Percentiles rank a stretch among this genome's conserved stretches.
phyloP scores from a whole-genome alignment of 2,329 filamentous ascomycete species.

The Septoria petroselini region DNA sequence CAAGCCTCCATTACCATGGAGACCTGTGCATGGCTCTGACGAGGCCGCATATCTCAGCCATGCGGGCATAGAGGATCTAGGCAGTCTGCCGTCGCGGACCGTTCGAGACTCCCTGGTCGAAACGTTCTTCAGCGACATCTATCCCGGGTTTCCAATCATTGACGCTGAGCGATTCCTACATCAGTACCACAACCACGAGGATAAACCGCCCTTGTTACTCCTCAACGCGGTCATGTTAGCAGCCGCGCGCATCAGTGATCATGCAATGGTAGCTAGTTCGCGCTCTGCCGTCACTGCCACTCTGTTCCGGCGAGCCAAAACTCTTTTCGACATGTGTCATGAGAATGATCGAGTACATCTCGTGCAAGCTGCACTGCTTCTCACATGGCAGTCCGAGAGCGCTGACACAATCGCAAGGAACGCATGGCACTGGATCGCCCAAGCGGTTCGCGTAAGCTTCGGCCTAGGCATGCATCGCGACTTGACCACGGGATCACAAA shows the following conservation, averaged over 20 bases:
- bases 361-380: conserved; percentile 17
- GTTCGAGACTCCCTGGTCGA: conserved; percentile 17
- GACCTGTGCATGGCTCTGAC: conserved; percentile 1
- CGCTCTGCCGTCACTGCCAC: conserved; percentile 12
- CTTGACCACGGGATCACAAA: conserved; percentile 5
- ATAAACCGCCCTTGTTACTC: conserved; percentile 12
- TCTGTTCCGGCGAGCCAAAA: conserved; percentile 15
- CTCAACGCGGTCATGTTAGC: conserved; percentile 17
- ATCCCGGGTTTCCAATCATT: conserved; percentile 19
- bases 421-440: conserved; percentile 16
- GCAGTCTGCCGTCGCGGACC: conserved; percentile 11
- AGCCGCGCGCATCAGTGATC: conserved; percentile 15
- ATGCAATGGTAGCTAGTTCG: conserved; percentile 10
- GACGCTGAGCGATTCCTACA: conserved; percentile 6
- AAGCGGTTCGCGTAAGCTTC: conserved; percentile 11
- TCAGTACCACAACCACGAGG: conserved; percentile 3
- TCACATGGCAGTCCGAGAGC: conserved; percentile 19
- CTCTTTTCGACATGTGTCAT: conserved; percentile 17
- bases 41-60: conserved; percentile 8
- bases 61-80: conserved; percentile 10
- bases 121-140: conserved; percentile 19
- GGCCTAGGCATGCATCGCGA: conserved; percentile 23
- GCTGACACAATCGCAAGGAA: conserved; percentile 10
- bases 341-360: conserved; percentile 18
- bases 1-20: conserved; percentile 14